Conservation (phyloP, 78 protist genomes). For the Acrasis kona region DNA sequence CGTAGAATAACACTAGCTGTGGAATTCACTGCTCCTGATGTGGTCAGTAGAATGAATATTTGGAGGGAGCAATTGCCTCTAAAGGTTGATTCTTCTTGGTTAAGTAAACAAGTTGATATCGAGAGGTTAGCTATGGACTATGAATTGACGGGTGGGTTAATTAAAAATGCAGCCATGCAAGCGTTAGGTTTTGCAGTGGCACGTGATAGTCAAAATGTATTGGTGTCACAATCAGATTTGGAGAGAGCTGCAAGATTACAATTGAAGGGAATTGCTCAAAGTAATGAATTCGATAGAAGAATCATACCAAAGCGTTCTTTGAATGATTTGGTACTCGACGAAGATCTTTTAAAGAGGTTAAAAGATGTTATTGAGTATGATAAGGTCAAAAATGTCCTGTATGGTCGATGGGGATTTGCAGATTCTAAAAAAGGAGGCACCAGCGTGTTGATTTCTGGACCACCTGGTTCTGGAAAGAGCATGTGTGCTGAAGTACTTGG, state of each 20-base stretch:
- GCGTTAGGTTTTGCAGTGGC: constrained; percentile 43
- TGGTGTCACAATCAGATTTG: constrained; percentile 15
- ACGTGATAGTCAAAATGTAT: constrained; percentile 2
- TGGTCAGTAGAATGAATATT: constrained; percentile 19
- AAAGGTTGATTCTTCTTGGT: not conserved
- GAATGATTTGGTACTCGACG: constrained; percentile 12
- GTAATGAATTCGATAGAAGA: constrained; percentile 27
- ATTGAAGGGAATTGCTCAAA: not conserved
- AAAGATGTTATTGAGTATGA: constrained; percentile 36
- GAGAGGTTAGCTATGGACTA: constrained; percentile 26
- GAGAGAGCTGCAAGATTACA: constrained; percentile 20
- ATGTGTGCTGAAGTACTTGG: constrained; percentile 43
- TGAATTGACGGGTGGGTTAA: constrained; percentile 64
- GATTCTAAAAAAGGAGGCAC: constrained; percentile 19
- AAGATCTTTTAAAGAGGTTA: not conserved
- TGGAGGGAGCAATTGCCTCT: constrained; percentile 36
- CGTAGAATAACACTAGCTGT: constrained; percentile 49
- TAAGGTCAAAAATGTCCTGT: constrained; percentile 39
- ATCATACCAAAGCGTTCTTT: constrained; percentile 42
- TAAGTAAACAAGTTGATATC: constrained; percentile 39
- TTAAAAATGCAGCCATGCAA: constrained; percentile 47
- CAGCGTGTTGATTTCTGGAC: constrained; percentile 38
- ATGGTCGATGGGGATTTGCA: constrained; percentile 51
- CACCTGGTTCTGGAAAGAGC: constrained; percentile 52
- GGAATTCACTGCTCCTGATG: constrained; percentile 48